Base-by-base conservation (phyloP, 2,329 filamentous ascomycete species). In the Zasmidium angulare region DNA sequence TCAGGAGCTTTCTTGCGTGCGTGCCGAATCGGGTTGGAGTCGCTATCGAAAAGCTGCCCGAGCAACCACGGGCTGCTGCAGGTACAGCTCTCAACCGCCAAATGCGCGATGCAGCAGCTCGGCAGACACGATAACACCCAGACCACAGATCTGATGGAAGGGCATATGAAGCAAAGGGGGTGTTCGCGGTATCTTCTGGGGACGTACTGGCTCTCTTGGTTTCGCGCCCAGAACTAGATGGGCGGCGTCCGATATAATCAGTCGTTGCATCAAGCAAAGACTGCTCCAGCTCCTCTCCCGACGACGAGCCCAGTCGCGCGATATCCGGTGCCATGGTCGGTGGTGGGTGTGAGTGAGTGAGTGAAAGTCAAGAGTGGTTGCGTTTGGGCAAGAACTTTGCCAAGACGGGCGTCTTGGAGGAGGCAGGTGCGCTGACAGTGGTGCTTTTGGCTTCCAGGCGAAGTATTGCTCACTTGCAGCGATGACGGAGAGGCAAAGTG, bases 161-260 rank as follows among this genome's bases (percentile, higher is more conserved):
- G 36, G 36, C 12, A 19, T 43, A 9, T 17, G n/a, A 51, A 48
- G 53, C 48, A 48, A 60, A 31, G 50, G 53, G 23, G 57, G 55
- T 53, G 54, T 24, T 49, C 26, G 22, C 26, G 29, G 43, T 7
- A 36, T 48, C 20, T 3, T 29, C 10, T 24, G 31, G 55, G 24
- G 52, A 73, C 72, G 68, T 57, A 74, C 72, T 69, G 58, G 66
- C 60, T 58, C 71, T 62, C 63, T 74, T 74, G 19, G 69, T 72
- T 46, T 73, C 71, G 61, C 71, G 53, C 9, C 70, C 71, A 19
- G 68, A 68, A 17, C 68, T 64, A 46, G 69, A 71, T 11, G 68
- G 70, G 19, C 71, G 54, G 54, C 71, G 63, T 43, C 70, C 71
- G 54, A 72, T 63, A 56, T 72, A 72, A 7, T 69, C 67, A 36